Conservation (phyloP, 169 alveolate species). For the Plasmodium billcollinsi region DNA sequence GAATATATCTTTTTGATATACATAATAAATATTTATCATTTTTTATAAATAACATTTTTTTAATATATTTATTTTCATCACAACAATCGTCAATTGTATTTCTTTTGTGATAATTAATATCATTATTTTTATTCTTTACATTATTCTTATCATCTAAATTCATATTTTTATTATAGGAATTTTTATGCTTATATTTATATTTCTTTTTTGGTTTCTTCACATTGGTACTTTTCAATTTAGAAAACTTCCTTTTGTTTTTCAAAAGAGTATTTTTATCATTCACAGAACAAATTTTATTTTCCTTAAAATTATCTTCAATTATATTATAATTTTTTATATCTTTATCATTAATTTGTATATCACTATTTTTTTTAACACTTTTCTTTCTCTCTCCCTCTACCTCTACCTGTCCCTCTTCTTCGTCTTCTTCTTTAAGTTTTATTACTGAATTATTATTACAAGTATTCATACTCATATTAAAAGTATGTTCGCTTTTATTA, state of each 20-base stretch:
- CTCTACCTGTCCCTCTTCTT: background rate
- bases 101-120: constrained; percentile 12
- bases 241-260: constrained; percentile 24
- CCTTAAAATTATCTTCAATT: constrained; percentile 1
- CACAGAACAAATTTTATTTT: constrained; percentile 3
- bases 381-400: constrained; percentile 8
- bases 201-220: constrained; percentile 38
- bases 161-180: background rate
- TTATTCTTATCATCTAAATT: constrained; percentile 13
- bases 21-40: constrained; percentile 53
- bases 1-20: constrained; percentile 55
- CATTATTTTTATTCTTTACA: constrained; percentile 41
- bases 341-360: background rate
- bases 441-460: background rate
- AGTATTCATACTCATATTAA: background rate
- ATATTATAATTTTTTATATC: background rate
- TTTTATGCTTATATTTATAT: constrained; percentile 3
- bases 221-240: constrained; percentile 18
- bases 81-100: constrained; percentile 19
- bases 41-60: constrained; percentile 61
- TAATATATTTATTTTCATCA: constrained; percentile 62
- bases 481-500: no score
- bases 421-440: background rate
- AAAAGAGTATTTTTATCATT: constrained; percentile 5
- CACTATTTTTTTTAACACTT: background rate